phyloP scores from a whole-genome alignment of 441 rosid genomes.

The Euphorbia schlechtendalii region DNA sequence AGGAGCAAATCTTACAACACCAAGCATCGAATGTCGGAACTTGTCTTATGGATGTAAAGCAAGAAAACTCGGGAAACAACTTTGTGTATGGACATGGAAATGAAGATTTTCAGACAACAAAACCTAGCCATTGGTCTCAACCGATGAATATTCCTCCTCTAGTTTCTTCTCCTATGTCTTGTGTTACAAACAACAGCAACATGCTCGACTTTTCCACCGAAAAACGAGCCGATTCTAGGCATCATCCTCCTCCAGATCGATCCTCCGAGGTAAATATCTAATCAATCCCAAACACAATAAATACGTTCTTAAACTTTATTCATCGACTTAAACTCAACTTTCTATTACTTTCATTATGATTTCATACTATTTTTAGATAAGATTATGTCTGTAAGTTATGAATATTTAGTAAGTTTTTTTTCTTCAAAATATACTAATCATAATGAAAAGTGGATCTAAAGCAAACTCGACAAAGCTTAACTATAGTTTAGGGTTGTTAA shows the following conservation, averaged over 20 bases:
- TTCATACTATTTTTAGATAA: background rate
- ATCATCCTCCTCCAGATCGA: conserved; percentile 62
- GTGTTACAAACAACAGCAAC: conserved; percentile 59
- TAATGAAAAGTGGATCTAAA: background rate
- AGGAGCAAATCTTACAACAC: conserved; percentile 57
- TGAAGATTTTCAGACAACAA: conserved; percentile 31
- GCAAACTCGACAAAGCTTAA: background rate
- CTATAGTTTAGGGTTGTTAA: too few species aligned
- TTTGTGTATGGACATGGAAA: conserved; percentile 40
- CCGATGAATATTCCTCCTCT: conserved; percentile 34
- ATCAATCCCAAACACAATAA: background rate
- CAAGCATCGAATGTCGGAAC: conserved; percentile 24
- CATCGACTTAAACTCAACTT: background rate
- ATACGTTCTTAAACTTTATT: background rate
- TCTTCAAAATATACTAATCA: background rate
- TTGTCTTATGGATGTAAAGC: conserved; percentile 48
- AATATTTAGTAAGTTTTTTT: background rate
- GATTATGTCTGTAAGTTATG: background rate
- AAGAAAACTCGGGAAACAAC: conserved; percentile 54
- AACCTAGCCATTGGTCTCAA: conserved; percentile 31
- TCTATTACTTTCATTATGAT: too few species aligned
- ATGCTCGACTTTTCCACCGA: conserved; percentile 74
- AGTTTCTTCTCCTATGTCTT: conserved; percentile 69
- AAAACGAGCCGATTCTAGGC: conserved; percentile 37
- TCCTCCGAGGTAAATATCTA: conserved; percentile 54